These are phyloP conservation scores for Boletus reticuloceps DNA, from an alignment of 768 basidiomycete species.

Conservation along the genomic window DNA sequence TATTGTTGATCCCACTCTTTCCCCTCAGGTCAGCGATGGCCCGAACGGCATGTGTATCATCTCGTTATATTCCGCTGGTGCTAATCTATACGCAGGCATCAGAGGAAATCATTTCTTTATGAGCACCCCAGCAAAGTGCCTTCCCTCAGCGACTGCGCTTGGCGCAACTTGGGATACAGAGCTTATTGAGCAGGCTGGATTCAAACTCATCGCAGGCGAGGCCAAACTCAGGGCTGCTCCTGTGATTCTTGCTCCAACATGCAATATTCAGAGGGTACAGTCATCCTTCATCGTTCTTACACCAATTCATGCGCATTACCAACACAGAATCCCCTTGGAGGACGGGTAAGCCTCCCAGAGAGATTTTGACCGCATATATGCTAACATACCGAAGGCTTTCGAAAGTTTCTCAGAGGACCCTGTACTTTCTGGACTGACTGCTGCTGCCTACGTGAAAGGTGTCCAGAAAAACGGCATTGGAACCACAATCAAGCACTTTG, in stretches of 20 bases:
- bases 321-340: conserved; percentile 64
- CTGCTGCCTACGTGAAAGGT: conserved; percentile 73
- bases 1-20: neutral
- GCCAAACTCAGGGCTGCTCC: conserved; percentile 69
- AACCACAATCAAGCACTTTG: conserved; percentile 78
- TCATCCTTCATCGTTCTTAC: conserved; percentile 8
- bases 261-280: conserved; percentile 75
- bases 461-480: conserved; percentile 77
- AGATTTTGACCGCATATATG: neutral
- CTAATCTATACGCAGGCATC: conserved; percentile 33
- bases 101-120: conserved; percentile 78
- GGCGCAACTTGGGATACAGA: conserved; percentile 72
- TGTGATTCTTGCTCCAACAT: conserved; percentile 74
- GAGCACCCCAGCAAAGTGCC: conserved; percentile 76
- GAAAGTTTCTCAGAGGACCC: conserved; percentile 84
- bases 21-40: conserved; percentile 65
- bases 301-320: neutral
- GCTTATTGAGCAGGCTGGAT: conserved; percentile 60
- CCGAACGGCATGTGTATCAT: conserved; percentile 56
- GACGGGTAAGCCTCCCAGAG: conserved; percentile 44
- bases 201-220: conserved; percentile 65
- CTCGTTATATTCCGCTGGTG: neutral
- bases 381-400: conserved; percentile 48
- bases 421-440: conserved; percentile 63
- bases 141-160: conserved; percentile 72